phyloP scores from a whole-genome alignment of 2,329 filamentous ascomycete species.

The Aspergillus quadrilineatus region DNA sequence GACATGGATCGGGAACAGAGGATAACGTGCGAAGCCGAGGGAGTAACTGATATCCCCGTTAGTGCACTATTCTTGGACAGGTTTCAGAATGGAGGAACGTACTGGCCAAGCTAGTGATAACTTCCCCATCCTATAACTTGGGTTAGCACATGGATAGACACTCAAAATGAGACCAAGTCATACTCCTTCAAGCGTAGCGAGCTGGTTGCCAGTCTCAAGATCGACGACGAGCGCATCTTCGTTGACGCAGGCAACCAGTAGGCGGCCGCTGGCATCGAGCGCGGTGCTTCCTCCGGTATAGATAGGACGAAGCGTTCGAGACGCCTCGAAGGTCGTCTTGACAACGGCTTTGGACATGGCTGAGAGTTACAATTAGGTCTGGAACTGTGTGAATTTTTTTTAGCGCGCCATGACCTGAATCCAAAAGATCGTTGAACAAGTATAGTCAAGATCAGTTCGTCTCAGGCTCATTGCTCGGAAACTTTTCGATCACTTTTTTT shows the following conservation, averaged over 20 bases:
- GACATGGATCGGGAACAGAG: conserved; percentile 93
- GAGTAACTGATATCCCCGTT: conserved; percentile 64
- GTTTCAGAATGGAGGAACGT: conserved; percentile 20
- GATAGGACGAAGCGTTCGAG: conserved; percentile 82
- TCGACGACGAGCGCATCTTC: conserved; percentile 90
- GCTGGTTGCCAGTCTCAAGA: conserved; percentile 74
- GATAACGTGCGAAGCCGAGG: conserved; percentile 81
- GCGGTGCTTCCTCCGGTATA: conserved; percentile 89
- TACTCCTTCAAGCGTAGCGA: conserved; percentile 86
- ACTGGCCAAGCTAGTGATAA: conserved; percentile 48
- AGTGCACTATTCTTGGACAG: background rate
- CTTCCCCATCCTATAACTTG: conserved; percentile 61
- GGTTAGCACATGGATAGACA: conserved; percentile 15
- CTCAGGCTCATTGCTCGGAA: conserved; percentile 23
- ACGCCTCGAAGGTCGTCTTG: conserved; percentile 87
- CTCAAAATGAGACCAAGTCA: conserved; percentile 31
- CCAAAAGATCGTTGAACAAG: conserved; percentile 17
- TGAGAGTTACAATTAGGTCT: conserved; percentile 1
- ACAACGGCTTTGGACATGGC: conserved; percentile 53
- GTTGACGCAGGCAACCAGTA: conserved; percentile 85
- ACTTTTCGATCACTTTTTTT: conserved; percentile 38
- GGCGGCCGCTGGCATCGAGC: conserved; percentile 74
- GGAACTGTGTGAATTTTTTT: conserved; percentile 10
- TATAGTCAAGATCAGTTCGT: conserved; percentile 15
- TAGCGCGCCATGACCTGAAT: conserved; percentile 20